Evolutionary conservation across 345 rosid species (phyloP), one percentile per base, ranked within the genome.

Genomic region (Brassica nigra): DNA sequence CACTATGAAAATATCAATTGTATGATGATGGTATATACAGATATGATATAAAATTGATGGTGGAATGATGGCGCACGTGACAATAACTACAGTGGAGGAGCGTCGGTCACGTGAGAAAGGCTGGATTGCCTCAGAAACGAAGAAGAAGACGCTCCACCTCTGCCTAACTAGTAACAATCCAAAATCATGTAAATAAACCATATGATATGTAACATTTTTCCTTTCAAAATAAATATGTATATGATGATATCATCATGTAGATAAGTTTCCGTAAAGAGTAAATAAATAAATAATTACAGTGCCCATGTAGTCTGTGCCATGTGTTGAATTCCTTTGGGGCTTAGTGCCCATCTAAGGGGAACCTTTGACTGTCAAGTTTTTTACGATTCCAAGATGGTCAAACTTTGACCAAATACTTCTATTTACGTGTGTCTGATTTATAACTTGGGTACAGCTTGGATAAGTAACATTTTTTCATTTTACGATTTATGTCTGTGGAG

Each of bases 81-180:
- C 63, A 78, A 80, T 84, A 75, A 79, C 83, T 87, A 83, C 89
- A 89, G 82, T 84, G 81, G 44, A 83, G 89, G 94, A 88, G 91
- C 91, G 94, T 88, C 89, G 83, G 84, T 88, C 94, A 82, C 94
- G 89, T 86, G 91, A 82, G 78, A 85, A 85, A 83, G 83, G 80
- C 89, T 88, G 89, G 88, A 80, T 84, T 80, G 84, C 76, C 75
- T 81, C 74, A 73, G 28, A 61, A 67, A 59, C 44, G 75, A 68
- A 62, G 68, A 71, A 80, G 78, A 78, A 80, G 87, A 83, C 86
- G 84, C 83, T 79, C 86, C 86, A 70, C 83, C 72, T 74, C 83
- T 70, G 61, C 82, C 80, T 67, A 34, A 72, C 54, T 52, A 16
- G 71, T 73, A 12, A 54, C 76, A 80, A 15, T 74, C 83, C 78